phyloP scores from a whole-genome alignment of 148 eudicot species.

The Rhododendron simsii region DNA sequence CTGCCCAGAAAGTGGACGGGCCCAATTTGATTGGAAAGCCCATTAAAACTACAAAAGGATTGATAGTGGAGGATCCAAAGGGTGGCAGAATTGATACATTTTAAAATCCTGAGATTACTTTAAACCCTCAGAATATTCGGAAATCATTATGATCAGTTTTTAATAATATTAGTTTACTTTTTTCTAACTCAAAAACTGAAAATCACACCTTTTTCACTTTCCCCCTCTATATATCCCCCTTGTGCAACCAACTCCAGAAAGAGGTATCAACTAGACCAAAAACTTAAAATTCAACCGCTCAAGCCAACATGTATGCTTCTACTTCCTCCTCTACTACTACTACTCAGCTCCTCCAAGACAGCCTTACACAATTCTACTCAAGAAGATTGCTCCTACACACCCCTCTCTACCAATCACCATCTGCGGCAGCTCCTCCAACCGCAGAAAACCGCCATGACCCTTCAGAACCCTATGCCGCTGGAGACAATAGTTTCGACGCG shows the following conservation, averaged over 20 bases:
- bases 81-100: background rate
- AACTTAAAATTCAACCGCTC: background rate
- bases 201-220: background rate
- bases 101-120: background rate
- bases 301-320: constrained; percentile 34
- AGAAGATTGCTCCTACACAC: constrained; percentile 51
- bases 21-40: constrained; percentile 36
- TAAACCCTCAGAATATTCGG: background rate
- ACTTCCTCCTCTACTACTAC: constrained; percentile 31
- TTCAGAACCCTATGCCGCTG: constrained; percentile 29
- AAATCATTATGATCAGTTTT: background rate
- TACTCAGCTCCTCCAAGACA: constrained; percentile 29
- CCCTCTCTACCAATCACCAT: constrained; percentile 28
- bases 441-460: constrained; percentile 18
- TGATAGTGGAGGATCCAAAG: constrained; percentile 5
- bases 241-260: background rate
- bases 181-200: background rate
- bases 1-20: constrained; percentile 32
- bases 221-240: background rate
- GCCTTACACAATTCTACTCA: constrained; percentile 33
- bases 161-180: background rate
- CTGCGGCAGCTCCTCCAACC: constrained; percentile 22
- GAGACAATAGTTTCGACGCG: constrained; percentile 48
- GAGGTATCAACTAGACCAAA: background rate
- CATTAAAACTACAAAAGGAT: constrained; percentile 11